phyloP scores from a whole-genome alignment of 2,329 filamentous ascomycete species.

The Xylaria sp. region DNA sequence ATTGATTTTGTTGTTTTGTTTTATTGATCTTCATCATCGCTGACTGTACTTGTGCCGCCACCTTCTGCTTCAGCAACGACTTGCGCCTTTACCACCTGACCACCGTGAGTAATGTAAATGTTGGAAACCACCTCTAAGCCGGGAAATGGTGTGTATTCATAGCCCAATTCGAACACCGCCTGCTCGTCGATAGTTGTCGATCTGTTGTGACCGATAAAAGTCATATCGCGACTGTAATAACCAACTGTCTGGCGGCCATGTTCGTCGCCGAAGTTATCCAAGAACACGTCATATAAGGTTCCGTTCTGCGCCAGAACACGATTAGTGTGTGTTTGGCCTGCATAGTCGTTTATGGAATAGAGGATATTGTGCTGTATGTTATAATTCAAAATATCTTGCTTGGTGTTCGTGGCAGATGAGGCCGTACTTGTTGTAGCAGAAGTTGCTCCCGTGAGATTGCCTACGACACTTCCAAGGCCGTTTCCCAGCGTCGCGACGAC shows the following conservation, averaged over 20 bases:
- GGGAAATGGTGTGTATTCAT: slow-evolving; percentile 62
- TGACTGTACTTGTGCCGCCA: slow-evolving; percentile 63
- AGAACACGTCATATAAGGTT: slow-evolving; percentile 61
- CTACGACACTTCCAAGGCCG: slow-evolving; percentile 59
- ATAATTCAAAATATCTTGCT: slow-evolving; percentile 50
- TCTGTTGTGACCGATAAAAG: slow-evolving; percentile 63
- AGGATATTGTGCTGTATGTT: slow-evolving; percentile 67
- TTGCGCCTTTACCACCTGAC: slow-evolving; percentile 60
- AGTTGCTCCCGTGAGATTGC: slow-evolving; percentile 50
- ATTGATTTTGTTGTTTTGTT: not conserved
- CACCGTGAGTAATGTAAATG: slow-evolving; percentile 59
- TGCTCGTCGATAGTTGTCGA: slow-evolving; percentile 56
- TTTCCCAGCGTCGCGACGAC: slow-evolving; percentile 65
- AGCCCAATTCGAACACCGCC: slow-evolving; percentile 61
- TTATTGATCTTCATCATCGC: slow-evolving; percentile 48
- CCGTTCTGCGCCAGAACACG: slow-evolving; percentile 65
- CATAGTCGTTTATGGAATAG: slow-evolving; percentile 69
- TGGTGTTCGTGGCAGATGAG: slow-evolving; percentile 32
- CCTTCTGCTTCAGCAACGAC: slow-evolving; percentile 63
- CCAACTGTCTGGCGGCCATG: slow-evolving; percentile 57
- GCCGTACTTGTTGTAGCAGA: slow-evolving; percentile 37
- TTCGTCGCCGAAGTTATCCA: slow-evolving; percentile 64
- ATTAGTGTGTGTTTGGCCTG: slow-evolving; percentile 65
- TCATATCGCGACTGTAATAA: slow-evolving; percentile 62
- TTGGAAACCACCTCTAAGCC: slow-evolving; percentile 58